Conservation (phyloP, 306 rosid genomes). For the Inga laurina region DNA sequence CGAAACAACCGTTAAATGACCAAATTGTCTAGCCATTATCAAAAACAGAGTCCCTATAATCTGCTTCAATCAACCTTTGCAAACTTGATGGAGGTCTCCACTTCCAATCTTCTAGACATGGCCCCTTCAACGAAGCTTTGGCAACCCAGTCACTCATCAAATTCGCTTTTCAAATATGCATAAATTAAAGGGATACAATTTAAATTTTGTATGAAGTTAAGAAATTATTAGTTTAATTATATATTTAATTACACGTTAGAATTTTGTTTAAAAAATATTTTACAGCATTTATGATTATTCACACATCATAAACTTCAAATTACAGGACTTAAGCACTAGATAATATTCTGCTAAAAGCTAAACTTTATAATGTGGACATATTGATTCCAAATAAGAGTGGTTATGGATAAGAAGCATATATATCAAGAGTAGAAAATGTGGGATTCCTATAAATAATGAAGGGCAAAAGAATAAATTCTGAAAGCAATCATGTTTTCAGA, state of each 20-base stretch:
- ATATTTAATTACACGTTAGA: not conserved
- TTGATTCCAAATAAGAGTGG: not conserved
- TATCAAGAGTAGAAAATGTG: not conserved
- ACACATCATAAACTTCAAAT: not conserved
- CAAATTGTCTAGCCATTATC: no score
- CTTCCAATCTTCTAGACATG: no score
- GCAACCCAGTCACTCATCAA: no score
- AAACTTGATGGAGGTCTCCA: no score
- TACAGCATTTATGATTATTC: not conserved
- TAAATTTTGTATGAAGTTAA: not conserved
- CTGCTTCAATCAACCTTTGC: no score
- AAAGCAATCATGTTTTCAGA: not conserved
- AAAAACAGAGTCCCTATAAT: no score
- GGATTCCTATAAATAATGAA: not conserved
- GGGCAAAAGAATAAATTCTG: not conserved
- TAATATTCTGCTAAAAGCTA: not conserved
- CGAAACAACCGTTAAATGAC: no score
- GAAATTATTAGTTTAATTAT: not conserved
- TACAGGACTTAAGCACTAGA: not conserved
- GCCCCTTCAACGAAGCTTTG: no score
- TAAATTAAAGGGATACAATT: not conserved
- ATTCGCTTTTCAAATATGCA: not conserved
- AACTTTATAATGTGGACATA: not conserved
- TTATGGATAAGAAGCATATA: constrained; percentile 14
- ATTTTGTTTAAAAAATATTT: not conserved